Base-by-base conservation (phyloP, 2,329 filamentous ascomycete species). In the Aspergillus tamarii region DNA sequence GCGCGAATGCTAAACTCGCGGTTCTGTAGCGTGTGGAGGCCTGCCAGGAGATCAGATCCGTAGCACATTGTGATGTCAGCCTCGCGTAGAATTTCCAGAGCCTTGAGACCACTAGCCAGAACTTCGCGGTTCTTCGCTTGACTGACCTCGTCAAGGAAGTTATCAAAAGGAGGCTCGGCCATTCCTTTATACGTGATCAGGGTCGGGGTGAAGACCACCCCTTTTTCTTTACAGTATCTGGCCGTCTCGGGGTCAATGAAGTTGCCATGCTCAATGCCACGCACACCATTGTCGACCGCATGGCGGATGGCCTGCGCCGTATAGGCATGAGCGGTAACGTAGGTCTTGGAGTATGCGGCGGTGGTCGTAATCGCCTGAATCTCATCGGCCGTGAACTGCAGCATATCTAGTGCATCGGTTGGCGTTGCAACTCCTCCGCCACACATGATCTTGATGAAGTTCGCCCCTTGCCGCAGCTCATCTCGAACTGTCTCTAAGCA, bases 361-460 rank as follows among this genome's bases (percentile, higher is more conserved):
- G 82, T 81, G 41, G 80, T 81, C 11, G 76, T 76, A 43, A 88
- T 85, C 3, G 85, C 84, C 16, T 72, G 74, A 46, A 88, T 83
- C 74, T 88, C 86, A 32, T 81, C 83, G 0, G 79, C 74, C 0
- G 84, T 84, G 73, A 87, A 88, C 70, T 88, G 86, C 12, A 83
- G 74, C 66, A 81, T 80, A 12, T 82, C 80, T 11, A 88, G 74
- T 46, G 73, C 75, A 70, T 88, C 86, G 0, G 84, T 85, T 0
- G 84, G 84, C 9, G 79, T 84, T 0, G 83, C 82, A 2, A 88
- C 85, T 21, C 86, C 86, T 3, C 86, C 86, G 11, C 81, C 81
- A 6, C 77, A 77, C 84, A 88, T 87, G 67, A 88, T 84, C 72
- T 88, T 88, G 73, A 89, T 80, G 67, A 88, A 88, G 67, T 88